Conservation (phyloP, 2,329 filamentous ascomycete genomes). For the Aspergillus sergii region DNA sequence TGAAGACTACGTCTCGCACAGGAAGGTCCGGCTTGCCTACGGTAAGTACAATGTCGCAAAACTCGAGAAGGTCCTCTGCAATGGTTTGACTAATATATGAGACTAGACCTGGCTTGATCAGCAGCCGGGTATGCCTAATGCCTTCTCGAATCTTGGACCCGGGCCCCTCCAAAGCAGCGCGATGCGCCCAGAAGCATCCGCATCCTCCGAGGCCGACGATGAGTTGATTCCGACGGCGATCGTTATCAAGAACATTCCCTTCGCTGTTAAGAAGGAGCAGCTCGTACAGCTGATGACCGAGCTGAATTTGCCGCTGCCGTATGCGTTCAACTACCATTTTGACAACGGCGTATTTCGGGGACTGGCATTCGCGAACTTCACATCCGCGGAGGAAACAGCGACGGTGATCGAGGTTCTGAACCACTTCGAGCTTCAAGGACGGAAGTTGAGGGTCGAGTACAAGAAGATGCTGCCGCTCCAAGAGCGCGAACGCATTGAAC, state of each 20-base stretch:
- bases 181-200: slow-evolving; percentile 44
- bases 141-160: slow-evolving; percentile 49
- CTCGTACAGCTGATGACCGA: slow-evolving; percentile 92
- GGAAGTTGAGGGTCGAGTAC: slow-evolving; percentile 95
- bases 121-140: slow-evolving; percentile 51
- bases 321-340: slow-evolving; percentile 99
- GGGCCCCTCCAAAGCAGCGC: slow-evolving; percentile 44
- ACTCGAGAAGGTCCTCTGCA: not conserved
- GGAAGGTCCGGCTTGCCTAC: slow-evolving; percentile 67
- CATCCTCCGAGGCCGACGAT: slow-evolving; percentile 57
- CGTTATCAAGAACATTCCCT: slow-evolving; percentile 99
- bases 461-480: slow-evolving; percentile 98
- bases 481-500: slow-evolving; percentile 92
- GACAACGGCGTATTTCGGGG: slow-evolving; percentile 97
- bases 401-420: slow-evolving; percentile 93
- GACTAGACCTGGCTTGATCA: slow-evolving; percentile 66
- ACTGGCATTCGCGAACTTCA: slow-evolving; percentile 97
- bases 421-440: slow-evolving; percentile 89
- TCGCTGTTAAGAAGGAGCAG: slow-evolving; percentile 96
- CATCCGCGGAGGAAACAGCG: slow-evolving; percentile 89
- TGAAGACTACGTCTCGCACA: slow-evolving; percentile 57
- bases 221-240: slow-evolving; percentile 98
- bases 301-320: slow-evolving; percentile 88
- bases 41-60: slow-evolving; percentile 56
- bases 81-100: slow-evolving; percentile 7